Evolutionary conservation across 2,329 filamentous ascomycete genomes (phyloP), one percentile per base, ranked within the genome.

Genomic region (Raffaelea albimanens): DNA sequence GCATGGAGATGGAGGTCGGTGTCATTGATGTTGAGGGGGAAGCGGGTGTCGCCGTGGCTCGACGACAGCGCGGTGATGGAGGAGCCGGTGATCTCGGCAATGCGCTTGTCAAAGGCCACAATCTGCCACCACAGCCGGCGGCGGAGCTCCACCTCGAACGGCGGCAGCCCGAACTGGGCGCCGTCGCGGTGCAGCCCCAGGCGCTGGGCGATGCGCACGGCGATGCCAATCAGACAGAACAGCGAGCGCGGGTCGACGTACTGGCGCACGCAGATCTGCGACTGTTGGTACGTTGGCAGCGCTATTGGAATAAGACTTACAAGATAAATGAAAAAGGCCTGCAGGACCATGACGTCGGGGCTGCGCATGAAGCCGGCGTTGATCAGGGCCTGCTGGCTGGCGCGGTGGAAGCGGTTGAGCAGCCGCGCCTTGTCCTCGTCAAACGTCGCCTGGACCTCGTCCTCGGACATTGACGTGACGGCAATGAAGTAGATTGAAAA

Each of bases 111-210:
- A 53, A 86, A 83, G 22, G 78, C 69, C 14, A 83, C 71, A 16
- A 89, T 68, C 29, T 80, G 77, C 83, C 83, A 88, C 83, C 83
- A 87, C 2, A 88, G 65, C 34, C 84, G 72, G 44, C 83, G 75
- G n/a, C 83, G 75, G 62, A 85, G 75, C 63, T 87, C 83, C 3
- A 78, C 73, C 56, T 87, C 82, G 46, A 80, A 85, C 29, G 68
- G 73, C 3, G 63, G 67, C 3, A 78, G 55, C 52, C 60, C 55
- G 45, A 73, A 74, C 47, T 76, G 69, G 2, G 66, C 67, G 2
- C 75, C 70, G 57, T 87, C 83, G 36, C 70, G 73, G 53, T 87
- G 79, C n/a, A 87, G 68, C 4, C 82, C 82, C 64, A 87, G 75
- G 4, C 81, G 73, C 56, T 83, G 78, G 11, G 78, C 83, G 44